Evolutionary conservation across 106 monocot species (phyloP), one percentile per base, ranked within the genome.

Genomic region (Apostasia ramifera): DNA sequence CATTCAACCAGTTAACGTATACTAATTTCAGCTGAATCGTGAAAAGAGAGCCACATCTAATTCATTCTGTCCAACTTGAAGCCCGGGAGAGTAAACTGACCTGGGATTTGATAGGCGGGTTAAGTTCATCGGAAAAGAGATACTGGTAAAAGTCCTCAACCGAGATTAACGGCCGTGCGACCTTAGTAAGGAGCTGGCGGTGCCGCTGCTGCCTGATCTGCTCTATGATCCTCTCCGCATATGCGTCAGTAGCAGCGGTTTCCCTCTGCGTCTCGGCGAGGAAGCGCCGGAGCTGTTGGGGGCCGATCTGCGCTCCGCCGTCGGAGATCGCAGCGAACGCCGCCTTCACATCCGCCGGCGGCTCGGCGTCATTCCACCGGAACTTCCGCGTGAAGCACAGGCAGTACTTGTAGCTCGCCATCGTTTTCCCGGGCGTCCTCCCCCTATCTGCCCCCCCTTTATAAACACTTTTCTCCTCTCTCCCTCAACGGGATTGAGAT

Each of bases 331-430:
- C 43, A 1, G 59, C 40, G 77, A 91, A 95, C 15, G 74, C 75
- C 55, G 69, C 76, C 61, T 68, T 76, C 42, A 92, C 86, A 72
- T 89, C 95, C 4, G 49, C 49, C 11, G 89, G 86, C 8, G 86
- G 82, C 72, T 86, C 57, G 11, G 88, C 88, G 73, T 89, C 88
- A 48, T 7, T 73, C 74, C 72, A 70, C 43, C 70, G 75, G 84
- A 86, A 95, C 77, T 87, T 89, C 57, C 95, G 70, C 59, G 80
- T 92, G 82, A 95, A 95, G 78, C 86, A 93, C 41, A 86, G 50
- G 74, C 89, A 89, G 68, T 69, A 86, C 61, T 80, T 93, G 73
- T 85, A 93, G 76, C 78, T 88, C 66, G 63, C 89, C 82, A 86
- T 86, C 26, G 2, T 6, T 49, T 64, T 54, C 55, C 59, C 49